Evolutionary conservation across 176 grass and related monocot species (phyloP).

Genomic region (Triticum timopheevii): DNA sequence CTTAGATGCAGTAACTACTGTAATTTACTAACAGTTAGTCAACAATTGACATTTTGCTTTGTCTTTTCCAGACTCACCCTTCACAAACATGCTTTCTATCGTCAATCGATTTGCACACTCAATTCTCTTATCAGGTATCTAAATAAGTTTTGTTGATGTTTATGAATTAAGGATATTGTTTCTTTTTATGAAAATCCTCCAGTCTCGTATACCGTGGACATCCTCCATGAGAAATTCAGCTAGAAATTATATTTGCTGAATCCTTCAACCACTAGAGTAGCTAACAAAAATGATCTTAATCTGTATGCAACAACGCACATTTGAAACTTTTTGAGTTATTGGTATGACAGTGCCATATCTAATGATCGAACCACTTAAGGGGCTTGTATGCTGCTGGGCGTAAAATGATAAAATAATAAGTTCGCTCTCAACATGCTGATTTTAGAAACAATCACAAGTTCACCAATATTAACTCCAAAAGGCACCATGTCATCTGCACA

Average conservation of each 20-base stretch:
- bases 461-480: neutral
- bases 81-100: slow-evolving; percentile 98
- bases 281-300: neutral
- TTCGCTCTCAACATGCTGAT: neutral
- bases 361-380: neutral
- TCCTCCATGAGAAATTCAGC: neutral
- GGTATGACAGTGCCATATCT: neutral
- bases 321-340: neutral
- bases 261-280: neutral
- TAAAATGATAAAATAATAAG: neutral
- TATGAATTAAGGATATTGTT: neutral
- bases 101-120: slow-evolving; percentile 94
- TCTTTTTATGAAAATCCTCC: neutral
- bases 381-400: neutral
- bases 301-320: neutral
- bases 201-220: neutral
- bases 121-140: slow-evolving; percentile 92
- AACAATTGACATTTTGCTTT: neutral
- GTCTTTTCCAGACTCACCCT: slow-evolving; percentile 79
- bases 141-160: neutral
- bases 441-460: neutral
- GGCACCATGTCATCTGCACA: neutral
- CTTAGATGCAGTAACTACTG: neutral
- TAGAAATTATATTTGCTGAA: neutral
- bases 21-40: neutral